Evolutionary conservation across 2,329 filamentous ascomycete species (phyloP).

Genomic region (Aspergillus costaricaensis): DNA sequence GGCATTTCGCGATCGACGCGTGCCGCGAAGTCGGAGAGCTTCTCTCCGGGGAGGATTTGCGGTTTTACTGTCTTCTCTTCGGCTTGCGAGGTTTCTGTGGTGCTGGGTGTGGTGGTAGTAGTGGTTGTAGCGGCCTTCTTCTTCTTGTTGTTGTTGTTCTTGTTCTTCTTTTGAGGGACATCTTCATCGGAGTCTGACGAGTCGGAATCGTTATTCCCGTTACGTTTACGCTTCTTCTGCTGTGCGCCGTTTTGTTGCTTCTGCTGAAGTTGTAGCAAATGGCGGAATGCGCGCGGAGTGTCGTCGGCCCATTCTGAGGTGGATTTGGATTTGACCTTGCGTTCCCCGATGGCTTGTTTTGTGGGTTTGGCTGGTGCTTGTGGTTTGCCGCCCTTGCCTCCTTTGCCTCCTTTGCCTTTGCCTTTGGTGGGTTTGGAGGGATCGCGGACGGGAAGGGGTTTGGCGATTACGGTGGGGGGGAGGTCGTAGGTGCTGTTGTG

Average conservation of each 20-base stretch:
- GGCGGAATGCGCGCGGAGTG: conserved; percentile 82
- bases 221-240: conserved; percentile 53
- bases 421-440: conserved; percentile 38
- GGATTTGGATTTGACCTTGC: neutral
- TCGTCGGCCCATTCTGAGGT: conserved; percentile 63
- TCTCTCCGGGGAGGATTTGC: conserved; percentile 81
- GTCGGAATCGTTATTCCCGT: conserved; percentile 18
- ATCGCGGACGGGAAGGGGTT: conserved; percentile 59
- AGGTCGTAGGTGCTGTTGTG: conserved; percentile 54
- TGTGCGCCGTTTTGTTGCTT: conserved; percentile 39
- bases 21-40: conserved; percentile 75
- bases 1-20: conserved; percentile 85
- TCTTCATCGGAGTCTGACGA: conserved; percentile 4
- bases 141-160: conserved; percentile 21
- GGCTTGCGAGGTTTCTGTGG: conserved; percentile 17
- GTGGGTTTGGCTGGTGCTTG: conserved; percentile 51
- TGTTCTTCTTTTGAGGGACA: conserved; percentile 16
- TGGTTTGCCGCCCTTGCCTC: conserved; percentile 19
- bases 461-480: conserved; percentile 61
- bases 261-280: conserved; percentile 73
- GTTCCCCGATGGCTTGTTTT: conserved; percentile 11
- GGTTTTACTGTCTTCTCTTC: conserved; percentile 38
- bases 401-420: conserved; percentile 16
- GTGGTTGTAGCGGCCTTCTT: conserved; percentile 22
- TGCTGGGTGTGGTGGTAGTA: conserved; percentile 18